phyloP scores from a whole-genome alignment of 768 basidiomycete genomes.

The Boletus speciosus region DNA sequence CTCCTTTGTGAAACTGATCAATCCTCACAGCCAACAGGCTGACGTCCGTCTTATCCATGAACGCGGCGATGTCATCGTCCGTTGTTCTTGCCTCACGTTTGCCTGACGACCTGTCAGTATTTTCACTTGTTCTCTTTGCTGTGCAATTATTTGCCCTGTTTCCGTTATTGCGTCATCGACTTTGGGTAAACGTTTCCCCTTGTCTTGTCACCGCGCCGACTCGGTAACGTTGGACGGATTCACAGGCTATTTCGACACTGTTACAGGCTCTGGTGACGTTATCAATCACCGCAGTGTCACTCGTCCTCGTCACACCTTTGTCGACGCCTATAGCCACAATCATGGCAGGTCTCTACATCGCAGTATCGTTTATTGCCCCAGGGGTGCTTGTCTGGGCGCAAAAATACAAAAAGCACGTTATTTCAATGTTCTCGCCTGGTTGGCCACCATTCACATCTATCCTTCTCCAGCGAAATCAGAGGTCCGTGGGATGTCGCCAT shows the following conservation, averaged over 20 bases:
- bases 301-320: conserved; percentile 50
- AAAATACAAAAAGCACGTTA: conserved; percentile 76
- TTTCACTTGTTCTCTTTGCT: conserved; percentile 82
- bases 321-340: conserved; percentile 55
- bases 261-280: conserved; percentile 55
- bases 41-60: conserved; percentile 82
- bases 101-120: conserved; percentile 78
- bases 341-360: conserved; percentile 45
- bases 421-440: conserved; percentile 7
- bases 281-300: conserved; percentile 45
- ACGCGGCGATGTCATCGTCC: conserved; percentile 88
- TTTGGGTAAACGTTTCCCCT: conserved; percentile 49
- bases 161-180: conserved; percentile 69
- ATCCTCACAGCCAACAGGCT: conserved; percentile 46
- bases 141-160: conserved; percentile 82
- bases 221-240: conserved; percentile 12
- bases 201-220: conserved; percentile 9
- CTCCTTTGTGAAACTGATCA: conserved; percentile 20
- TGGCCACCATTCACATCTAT: conserved; percentile 11
- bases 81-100: conserved; percentile 92
- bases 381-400: conserved; percentile 80
- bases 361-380: conserved; percentile 71
- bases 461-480: conserved; percentile 69
- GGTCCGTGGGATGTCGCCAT: conserved; percentile 90
- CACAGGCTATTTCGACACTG: conserved; percentile 45